These are phyloP conservation scores for Fagopyrum tataricum DNA, from an alignment of 148 eudicot species.

Conservation along the genomic window DNA sequence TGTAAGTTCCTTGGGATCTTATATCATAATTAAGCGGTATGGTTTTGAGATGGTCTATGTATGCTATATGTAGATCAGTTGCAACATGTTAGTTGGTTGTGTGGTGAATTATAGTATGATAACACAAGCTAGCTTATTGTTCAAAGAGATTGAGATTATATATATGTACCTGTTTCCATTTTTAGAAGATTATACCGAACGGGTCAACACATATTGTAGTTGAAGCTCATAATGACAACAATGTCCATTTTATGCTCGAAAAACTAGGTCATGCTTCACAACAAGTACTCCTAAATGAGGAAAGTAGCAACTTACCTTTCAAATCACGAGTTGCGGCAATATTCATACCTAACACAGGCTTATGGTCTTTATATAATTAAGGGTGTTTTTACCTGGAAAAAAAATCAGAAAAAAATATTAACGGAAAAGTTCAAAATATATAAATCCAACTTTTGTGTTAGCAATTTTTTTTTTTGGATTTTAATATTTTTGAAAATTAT, in stretches of 20 bases:
- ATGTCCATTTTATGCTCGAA: not conserved
- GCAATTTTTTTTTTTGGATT: too few relatives aligned
- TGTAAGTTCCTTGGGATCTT: not conserved
- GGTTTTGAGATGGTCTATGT: not conserved
- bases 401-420: too few relatives aligned
- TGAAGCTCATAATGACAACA: not conserved
- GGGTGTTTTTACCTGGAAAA: too few relatives aligned
- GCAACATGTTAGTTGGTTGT: constrained; percentile 1
- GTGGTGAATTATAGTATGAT: not conserved
- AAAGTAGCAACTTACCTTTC: too few relatives aligned
- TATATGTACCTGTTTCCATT: not conserved
- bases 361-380: not conserved
- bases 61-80: constrained; percentile 9
- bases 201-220: not conserved
- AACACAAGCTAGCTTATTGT: not conserved
- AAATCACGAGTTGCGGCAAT: too few relatives aligned
- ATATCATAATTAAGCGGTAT: not conserved
- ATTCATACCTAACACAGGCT: too few relatives aligned
- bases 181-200: not conserved
- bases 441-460: too few relatives aligned
- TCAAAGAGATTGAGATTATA: not conserved
- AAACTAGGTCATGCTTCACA: not conserved
- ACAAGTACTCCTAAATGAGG: not conserved
- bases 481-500: too few relatives aligned
- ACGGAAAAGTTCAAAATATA: too few relatives aligned